Conservation (phyloP, 371 early-diverging fungal genomes). For the Circinella minor region DNA sequence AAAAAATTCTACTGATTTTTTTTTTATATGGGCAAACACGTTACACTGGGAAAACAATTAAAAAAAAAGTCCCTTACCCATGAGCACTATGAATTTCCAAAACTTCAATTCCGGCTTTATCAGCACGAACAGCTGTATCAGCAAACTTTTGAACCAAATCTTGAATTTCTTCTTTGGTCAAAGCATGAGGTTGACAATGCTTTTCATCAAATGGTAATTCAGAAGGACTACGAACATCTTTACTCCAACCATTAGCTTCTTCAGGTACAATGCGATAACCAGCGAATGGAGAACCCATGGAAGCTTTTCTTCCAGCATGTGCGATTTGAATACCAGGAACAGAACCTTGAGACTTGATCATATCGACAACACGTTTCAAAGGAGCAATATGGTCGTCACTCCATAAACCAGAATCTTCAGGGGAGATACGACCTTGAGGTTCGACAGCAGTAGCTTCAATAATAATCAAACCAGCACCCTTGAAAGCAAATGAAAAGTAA, state of each 20-base stretch:
- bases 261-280: constrained; percentile 35
- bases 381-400: constrained; percentile 73
- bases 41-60: background rate
- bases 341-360: constrained; percentile 65
- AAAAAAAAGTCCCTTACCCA: constrained; percentile 27
- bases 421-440: constrained; percentile 79
- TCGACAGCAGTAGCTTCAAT: constrained; percentile 83
- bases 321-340: constrained; percentile 78
- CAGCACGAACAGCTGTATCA: constrained; percentile 72
- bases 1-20: too few relatives aligned
- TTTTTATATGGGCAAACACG: background rate
- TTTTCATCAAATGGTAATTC: constrained; percentile 53
- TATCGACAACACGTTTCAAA: constrained; percentile 64
- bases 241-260: constrained; percentile 78
- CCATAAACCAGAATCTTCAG: constrained; percentile 80
- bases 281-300: constrained; percentile 53
- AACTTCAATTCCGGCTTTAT: constrained; percentile 85
- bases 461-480: constrained; percentile 77
- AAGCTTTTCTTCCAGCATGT: constrained; percentile 86
- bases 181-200: constrained; percentile 61
- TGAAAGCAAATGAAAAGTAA: constrained; percentile 70
- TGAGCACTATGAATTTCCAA: constrained; percentile 86
- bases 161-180: constrained; percentile 69
- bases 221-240: constrained; percentile 76
- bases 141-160: constrained; percentile 66